Evolutionary conservation across 441 rosid species (phyloP).

Genomic region (Jatropha podagrica): DNA sequence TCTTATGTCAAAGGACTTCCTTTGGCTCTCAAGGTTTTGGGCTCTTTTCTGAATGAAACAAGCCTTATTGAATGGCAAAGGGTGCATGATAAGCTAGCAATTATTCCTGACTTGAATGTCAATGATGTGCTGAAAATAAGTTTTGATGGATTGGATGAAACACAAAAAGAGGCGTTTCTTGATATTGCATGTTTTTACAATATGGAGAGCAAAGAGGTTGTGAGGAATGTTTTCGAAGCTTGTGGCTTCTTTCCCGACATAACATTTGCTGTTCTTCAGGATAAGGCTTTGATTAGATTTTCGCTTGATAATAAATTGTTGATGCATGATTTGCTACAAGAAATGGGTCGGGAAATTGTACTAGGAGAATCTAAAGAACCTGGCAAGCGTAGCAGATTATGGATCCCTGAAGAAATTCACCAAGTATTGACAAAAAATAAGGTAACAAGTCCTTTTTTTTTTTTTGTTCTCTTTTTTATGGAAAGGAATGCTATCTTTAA

Average conservation of each 20-base stretch:
- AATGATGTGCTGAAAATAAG: constrained; percentile 3
- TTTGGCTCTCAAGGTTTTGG: constrained; percentile 13
- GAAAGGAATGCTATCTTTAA: too few species aligned
- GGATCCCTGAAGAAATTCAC: not conserved
- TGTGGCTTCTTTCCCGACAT: constrained; percentile 16
- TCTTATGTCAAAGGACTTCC: constrained; percentile 11
- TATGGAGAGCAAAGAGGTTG: not conserved
- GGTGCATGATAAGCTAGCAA: not conserved
- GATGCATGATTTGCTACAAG: constrained; percentile 9
- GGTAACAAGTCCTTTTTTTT: not conserved
- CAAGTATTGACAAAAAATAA: not conserved
- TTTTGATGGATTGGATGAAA: constrained; percentile 8
- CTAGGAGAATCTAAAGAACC: not conserved
- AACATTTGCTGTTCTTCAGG: not conserved
- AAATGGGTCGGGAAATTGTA: not conserved
- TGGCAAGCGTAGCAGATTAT: not conserved
- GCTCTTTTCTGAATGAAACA: constrained; percentile 13
- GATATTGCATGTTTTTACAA: constrained; percentile 32
- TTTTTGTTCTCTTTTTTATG: not conserved
- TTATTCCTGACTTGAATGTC: not conserved
- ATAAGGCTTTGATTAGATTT: not conserved
- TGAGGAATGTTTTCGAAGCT: constrained; percentile 6
- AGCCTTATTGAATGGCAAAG: constrained; percentile 10
- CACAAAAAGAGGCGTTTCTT: constrained; percentile 8
- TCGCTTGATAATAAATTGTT: not conserved